A percentile compares a stretch with the other conserved stretches of the same genome.
phyloP scores from a whole-genome alignment of 257 asterid genomes.

The Jaltomata sinuosa region DNA sequence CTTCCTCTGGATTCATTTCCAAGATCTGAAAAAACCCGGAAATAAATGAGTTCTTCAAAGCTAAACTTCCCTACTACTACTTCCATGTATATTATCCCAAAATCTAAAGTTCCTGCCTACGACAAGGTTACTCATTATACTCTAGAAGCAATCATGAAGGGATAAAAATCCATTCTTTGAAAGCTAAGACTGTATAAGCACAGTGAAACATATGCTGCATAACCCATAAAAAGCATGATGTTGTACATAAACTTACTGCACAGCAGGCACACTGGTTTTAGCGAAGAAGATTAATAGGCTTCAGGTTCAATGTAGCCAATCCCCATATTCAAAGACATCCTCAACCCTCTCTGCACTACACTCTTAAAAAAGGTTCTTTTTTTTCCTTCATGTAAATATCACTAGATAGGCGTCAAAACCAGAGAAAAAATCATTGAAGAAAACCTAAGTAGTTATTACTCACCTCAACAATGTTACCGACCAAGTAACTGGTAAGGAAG shows the following conservation, averaged over 20 bases:
- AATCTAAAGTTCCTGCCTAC: background rate
- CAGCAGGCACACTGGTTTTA: background rate
- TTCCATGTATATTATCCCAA: background rate
- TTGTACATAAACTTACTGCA: background rate
- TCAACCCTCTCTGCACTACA: background rate
- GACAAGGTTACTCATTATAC: background rate
- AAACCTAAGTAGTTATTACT: background rate
- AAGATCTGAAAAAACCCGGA: constrained; percentile 40
- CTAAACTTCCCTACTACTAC: background rate
- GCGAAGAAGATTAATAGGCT: background rate
- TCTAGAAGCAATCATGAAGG: background rate
- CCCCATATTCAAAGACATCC: background rate
- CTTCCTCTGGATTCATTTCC: constrained; percentile 99
- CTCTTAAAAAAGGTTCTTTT: background rate
- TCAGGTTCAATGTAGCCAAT: background rate
- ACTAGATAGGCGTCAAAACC: background rate
- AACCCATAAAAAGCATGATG: background rate
- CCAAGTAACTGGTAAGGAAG: constrained; percentile 55
- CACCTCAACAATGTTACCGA: constrained; percentile 85
- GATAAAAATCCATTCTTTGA: background rate
- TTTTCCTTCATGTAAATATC: background rate
- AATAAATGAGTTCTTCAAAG: background rate
- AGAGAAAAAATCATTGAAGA: background rate
- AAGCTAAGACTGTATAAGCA: background rate
- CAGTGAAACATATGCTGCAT: background rate